phyloP scores from a whole-genome alignment of 331 rosid genomes.

The Malus hybrid region DNA sequence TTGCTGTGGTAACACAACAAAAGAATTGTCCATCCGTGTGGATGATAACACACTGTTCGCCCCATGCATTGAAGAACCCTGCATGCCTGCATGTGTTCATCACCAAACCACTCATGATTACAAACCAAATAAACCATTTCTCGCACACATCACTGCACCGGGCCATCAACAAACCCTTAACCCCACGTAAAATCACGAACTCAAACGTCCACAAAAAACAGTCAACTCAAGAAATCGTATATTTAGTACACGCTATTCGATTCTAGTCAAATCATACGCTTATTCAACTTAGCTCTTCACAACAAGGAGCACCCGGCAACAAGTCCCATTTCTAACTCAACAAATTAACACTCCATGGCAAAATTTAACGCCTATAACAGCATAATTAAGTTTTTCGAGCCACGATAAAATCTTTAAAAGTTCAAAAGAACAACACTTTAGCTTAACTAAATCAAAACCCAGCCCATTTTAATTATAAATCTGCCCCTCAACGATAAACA shows the following conservation, averaged over 20 bases:
- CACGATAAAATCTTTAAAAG: neutral
- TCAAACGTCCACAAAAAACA: neutral
- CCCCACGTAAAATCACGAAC: neutral
- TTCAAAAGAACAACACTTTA: neutral
- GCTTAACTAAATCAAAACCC: neutral
- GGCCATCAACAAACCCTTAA: neutral
- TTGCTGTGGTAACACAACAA: constrained; percentile 76
- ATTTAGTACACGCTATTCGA: neutral
- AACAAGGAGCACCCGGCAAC: neutral
- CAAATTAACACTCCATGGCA: too few species aligned
- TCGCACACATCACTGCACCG: neutral
- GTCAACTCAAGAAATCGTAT: neutral
- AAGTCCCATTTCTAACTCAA: neutral
- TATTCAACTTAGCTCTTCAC: neutral
- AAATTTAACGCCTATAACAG: neutral
- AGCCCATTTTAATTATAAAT: neutral
- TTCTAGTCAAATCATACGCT: neutral
- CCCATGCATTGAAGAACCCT: constrained; percentile 71
- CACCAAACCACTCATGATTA: constrained; percentile 9
- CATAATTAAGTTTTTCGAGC: neutral
- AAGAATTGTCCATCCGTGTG: constrained; percentile 85
- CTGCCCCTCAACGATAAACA: neutral
- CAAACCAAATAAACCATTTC: neutral
- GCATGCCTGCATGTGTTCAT: constrained; percentile 58
- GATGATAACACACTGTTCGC: constrained; percentile 67